Percentiles rank a stretch among this genome's conserved stretches.
Evolutionary conservation across 176 grass and related monocot species (phyloP).

Genomic region (Themeda triandra): DNA sequence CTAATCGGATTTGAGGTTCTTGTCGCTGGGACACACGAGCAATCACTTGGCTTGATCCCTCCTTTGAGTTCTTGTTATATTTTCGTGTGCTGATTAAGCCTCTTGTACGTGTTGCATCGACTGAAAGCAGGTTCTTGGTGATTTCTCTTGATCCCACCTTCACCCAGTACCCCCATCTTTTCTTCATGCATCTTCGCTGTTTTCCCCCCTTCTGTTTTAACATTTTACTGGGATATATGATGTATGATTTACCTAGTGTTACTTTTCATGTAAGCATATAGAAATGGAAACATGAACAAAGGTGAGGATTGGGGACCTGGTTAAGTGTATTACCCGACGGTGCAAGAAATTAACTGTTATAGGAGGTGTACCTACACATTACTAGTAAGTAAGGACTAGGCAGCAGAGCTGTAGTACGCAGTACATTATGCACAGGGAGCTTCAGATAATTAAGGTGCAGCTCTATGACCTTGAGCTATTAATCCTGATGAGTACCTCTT

Average conservation of each 20-base stretch:
- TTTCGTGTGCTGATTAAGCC: not conserved
- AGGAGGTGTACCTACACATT: not conserved
- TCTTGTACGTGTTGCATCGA: slow-evolving; percentile 2
- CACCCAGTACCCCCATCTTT: not conserved
- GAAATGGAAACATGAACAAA: not conserved
- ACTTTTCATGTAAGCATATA: not conserved
- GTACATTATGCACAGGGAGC: not conserved
- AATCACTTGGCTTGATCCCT: not conserved
- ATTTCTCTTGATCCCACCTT: not conserved
- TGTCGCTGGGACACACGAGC: not conserved
- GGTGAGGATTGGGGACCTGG: not conserved
- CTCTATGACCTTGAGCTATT: not conserved
- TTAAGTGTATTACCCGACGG: not conserved
- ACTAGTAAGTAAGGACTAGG: not conserved
- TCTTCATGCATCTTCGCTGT: not conserved
- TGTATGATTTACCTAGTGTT: not conserved
- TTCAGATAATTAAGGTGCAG: slow-evolving; percentile 1
- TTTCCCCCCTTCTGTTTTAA: not conserved
- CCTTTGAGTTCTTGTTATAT: not conserved
- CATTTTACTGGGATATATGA: not conserved
- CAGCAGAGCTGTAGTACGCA: not conserved
- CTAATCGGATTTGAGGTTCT: not conserved
- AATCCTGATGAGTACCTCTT: not conserved
- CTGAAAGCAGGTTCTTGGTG: not conserved
- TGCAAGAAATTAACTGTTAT: not conserved